These are phyloP conservation scores for Diphasiastrum complanatum DNA, from an alignment of 83 land plant genomes.

Conservation along the genomic window DNA sequence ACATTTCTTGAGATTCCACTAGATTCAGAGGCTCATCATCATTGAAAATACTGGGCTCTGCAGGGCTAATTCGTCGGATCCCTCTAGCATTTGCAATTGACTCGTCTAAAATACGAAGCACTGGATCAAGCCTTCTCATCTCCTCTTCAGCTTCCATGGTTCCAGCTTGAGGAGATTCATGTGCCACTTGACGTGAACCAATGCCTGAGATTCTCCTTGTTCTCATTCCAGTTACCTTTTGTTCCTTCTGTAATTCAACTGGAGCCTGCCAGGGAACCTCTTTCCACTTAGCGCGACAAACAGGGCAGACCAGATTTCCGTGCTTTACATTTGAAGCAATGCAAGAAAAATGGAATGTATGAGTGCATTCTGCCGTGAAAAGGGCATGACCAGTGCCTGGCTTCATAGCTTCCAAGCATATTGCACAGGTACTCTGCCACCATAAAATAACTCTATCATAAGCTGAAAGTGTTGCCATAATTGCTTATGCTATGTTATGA, in stretches of 20 bases:
- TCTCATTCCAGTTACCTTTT: background rate
- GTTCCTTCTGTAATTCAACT: background rate
- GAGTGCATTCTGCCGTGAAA: conserved; percentile 88
- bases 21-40: conserved; percentile 28
- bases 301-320: conserved; percentile 79
- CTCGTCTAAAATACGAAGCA: conserved; percentile 23
- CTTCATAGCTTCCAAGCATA: conserved; percentile 65
- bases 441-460: too few species aligned
- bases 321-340: conserved; percentile 82
- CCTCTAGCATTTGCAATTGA: conserved; percentile 28
- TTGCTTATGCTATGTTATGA: too few species aligned
- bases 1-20: background rate
- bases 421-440: conserved; percentile 79
- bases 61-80: conserved; percentile 10
- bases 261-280: conserved; percentile 57
- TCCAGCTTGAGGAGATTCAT: background rate
- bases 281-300: conserved; percentile 85
- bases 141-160: conserved; percentile 4
- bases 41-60: conserved; percentile 17
- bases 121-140: conserved; percentile 19
- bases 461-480: too few species aligned
- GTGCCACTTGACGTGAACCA: background rate
- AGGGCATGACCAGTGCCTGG: conserved; percentile 83
- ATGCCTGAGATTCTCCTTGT: background rate
- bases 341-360: conserved; percentile 77